Percentiles rank a stretch among this genome's conserved stretches.
Conservation (phyloP, 2,329 filamentous ascomycete species). For the Clonostachys rhizophaga region DNA sequence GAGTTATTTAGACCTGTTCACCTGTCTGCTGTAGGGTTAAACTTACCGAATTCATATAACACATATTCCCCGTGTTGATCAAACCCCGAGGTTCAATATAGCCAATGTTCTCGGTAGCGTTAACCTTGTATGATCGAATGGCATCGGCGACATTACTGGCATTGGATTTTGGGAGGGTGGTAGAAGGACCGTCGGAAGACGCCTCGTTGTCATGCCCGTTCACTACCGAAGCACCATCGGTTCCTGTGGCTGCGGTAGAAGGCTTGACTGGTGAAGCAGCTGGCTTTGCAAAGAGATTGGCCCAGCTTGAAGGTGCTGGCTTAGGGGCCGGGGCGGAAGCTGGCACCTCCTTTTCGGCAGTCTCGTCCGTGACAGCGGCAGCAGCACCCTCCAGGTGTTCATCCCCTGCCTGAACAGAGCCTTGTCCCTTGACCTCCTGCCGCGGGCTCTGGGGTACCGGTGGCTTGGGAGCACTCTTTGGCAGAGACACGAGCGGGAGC, state of each 20-base stretch:
- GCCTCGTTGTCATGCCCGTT: constrained; percentile 12
- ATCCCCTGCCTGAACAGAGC: constrained; percentile 3
- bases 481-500: too few species aligned
- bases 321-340: constrained; percentile 14
- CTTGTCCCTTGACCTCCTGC: background rate
- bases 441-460: constrained; percentile 2
- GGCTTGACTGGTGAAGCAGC: constrained; percentile 2
- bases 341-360: constrained; percentile 5
- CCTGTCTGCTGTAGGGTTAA: background rate
- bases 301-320: constrained; percentile 30
- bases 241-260: background rate
- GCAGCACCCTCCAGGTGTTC: constrained; percentile 3
- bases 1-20: constrained; percentile 23
- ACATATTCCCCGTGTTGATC: constrained; percentile 98
- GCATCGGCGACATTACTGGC: constrained; percentile 68
- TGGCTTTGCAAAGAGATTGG: constrained; percentile 29
- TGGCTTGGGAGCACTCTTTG: constrained; percentile 11
- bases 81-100: constrained; percentile 91
- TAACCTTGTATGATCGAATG: constrained; percentile 67
- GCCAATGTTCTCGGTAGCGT: constrained; percentile 59
- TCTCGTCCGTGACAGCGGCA: constrained; percentile 14
- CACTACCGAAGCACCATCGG: constrained; percentile 1
- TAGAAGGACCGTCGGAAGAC: constrained; percentile 1
- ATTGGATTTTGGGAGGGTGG: constrained; percentile 37
- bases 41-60: constrained; percentile 98